Conservation (phyloP, 352 stramenopile species). For the Phytophthora syringae region DNA sequence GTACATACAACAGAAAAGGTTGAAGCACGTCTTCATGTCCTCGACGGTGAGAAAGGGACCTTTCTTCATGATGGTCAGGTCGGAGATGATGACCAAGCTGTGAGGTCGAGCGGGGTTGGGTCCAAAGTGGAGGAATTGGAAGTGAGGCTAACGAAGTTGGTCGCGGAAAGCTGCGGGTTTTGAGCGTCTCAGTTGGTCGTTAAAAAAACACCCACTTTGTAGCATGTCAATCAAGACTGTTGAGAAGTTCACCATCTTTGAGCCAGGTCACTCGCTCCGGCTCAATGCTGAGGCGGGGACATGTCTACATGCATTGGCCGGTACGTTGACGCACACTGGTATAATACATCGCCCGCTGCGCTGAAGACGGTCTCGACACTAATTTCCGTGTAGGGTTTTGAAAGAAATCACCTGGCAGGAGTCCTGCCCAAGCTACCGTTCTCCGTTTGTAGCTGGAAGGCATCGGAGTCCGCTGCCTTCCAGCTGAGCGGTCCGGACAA, state of each 20-base stretch:
- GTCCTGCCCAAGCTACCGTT: no score
- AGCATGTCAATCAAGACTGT: not conserved
- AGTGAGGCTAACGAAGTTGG: conserved; percentile 11
- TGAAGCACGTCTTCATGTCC: conserved; percentile 62
- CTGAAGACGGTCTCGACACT: no score
- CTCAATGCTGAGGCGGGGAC: conserved; percentile 1
- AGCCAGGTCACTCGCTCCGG: not conserved
- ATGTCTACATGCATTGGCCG: no score
- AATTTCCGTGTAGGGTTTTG: no score
- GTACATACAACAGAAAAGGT: conserved; percentile 71
- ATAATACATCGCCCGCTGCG: no score
- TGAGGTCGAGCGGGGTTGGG: conserved; percentile 6
- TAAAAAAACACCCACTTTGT: not conserved
- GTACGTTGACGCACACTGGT: no score
- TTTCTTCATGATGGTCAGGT: conserved; percentile 20
- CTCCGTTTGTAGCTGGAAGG: no score
- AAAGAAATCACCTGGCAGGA: no score
- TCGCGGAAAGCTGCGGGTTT: not conserved
- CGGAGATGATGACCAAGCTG: not conserved
- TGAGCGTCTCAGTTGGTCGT: no score
- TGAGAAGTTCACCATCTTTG: not conserved
- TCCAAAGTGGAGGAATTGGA: conserved; percentile 10
- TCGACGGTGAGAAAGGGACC: conserved; percentile 53
- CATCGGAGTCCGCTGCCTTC: no score
- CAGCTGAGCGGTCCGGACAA: no score